A percentile compares a stretch with the other conserved stretches of the same genome.
Evolutionary conservation across 768 basidiomycete species (phyloP).

Genomic region (Candolleomyces eurysporus): DNA sequence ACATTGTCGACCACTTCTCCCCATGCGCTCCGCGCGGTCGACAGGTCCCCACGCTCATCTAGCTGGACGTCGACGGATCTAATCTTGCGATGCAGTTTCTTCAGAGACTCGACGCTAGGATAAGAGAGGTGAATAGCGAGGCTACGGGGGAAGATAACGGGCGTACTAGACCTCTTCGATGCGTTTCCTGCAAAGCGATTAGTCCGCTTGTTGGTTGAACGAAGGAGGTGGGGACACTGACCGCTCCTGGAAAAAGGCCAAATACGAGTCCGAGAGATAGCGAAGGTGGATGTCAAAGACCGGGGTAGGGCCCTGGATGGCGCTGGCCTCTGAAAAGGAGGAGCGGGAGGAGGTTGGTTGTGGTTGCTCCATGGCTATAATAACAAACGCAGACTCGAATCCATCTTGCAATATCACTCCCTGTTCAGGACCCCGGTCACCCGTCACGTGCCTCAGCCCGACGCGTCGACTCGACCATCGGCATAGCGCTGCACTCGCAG

Average conservation of each 20-base stretch:
- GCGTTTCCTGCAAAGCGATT: constrained; percentile 51
- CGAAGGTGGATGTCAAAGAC: constrained; percentile 73
- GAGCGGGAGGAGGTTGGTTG: constrained; percentile 36
- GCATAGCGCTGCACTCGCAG: too few relatives aligned
- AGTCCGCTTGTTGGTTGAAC: constrained; percentile 14
- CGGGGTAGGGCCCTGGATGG: constrained; percentile 55
- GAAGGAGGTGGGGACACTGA: constrained; percentile 24
- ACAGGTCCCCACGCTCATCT: constrained; percentile 69
- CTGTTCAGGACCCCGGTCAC: background rate
- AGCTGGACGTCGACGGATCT: constrained; percentile 67
- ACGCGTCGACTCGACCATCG: too few relatives aligned
- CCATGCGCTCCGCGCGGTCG: constrained; percentile 74
- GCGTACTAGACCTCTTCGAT: constrained; percentile 87
- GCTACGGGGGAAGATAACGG: background rate
- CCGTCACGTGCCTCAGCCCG: background rate
- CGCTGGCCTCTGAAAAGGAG: constrained; percentile 34
- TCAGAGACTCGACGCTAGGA: constrained; percentile 68
- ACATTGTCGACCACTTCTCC: constrained; percentile 81
- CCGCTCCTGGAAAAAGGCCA: constrained; percentile 87
- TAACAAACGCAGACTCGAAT: background rate
- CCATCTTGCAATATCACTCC: background rate
- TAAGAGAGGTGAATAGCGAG: constrained; percentile 4
- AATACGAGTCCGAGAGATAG: constrained; percentile 70
- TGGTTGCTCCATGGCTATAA: constrained; percentile 27
- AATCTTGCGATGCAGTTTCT: constrained; percentile 68